Evolutionary conservation across 768 basidiomycete genomes (phyloP).

Genomic region (Macrolepiota dolichaula): DNA sequence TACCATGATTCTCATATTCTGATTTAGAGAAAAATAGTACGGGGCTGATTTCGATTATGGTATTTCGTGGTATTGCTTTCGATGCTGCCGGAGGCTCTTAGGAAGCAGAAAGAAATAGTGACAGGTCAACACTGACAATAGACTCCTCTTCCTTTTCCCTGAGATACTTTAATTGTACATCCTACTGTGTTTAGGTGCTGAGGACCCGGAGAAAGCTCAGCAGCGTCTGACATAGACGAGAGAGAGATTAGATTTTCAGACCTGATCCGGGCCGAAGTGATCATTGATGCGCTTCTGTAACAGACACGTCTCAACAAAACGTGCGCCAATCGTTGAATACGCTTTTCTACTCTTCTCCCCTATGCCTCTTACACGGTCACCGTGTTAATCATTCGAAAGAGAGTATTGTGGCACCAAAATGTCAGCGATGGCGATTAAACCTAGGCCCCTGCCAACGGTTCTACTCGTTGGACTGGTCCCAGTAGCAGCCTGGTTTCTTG

Average conservation of each 20-base stretch:
- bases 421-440: slow-evolving; percentile 15
- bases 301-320: slow-evolving; percentile 5
- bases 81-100: neutral
- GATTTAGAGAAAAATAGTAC: slow-evolving; percentile 70
- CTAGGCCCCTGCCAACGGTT: slow-evolving; percentile 49
- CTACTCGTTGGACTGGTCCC: slow-evolving; percentile 62
- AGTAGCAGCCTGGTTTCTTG: slow-evolving; percentile 68
- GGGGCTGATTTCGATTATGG: slow-evolving; percentile 81
- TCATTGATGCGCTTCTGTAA: neutral
- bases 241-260: slow-evolving; percentile 10
- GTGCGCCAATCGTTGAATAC: neutral
- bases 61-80: slow-evolving; percentile 47
- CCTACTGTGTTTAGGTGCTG: slow-evolving; percentile 43
- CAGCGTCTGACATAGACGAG: neutral
- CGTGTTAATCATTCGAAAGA: neutral
- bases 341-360: neutral
- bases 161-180: slow-evolving; percentile 41
- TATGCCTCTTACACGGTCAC: neutral
- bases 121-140: slow-evolving; percentile 44
- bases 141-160: slow-evolving; percentile 59
- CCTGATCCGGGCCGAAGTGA: slow-evolving; percentile 7
- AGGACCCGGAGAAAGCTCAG: slow-evolving; percentile 15
- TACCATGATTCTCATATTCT: slow-evolving; percentile 68
- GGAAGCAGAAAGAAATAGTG: neutral
- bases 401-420: neutral